phyloP scores from a whole-genome alignment of 1,139 yeast species.

The Nakaseomyces bracarensis region DNA sequence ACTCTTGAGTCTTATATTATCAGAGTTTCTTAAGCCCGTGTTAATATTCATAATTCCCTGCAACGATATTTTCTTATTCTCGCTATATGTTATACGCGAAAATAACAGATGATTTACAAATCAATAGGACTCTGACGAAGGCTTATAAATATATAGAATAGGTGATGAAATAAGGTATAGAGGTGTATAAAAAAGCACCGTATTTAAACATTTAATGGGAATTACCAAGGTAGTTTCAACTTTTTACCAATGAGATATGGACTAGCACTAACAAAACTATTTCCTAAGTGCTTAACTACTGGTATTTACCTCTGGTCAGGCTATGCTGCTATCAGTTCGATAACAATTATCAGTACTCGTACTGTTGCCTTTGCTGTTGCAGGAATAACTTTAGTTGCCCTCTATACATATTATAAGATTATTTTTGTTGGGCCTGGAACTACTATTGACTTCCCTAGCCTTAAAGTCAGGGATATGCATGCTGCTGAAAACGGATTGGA shows the following conservation, averaged over 20 bases:
- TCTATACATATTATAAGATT: slow-evolving; percentile 47
- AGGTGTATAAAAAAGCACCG: too few relatives aligned
- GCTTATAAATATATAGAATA: too few relatives aligned
- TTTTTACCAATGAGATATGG: neutral
- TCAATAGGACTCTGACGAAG: too few relatives aligned
- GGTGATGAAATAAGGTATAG: too few relatives aligned
- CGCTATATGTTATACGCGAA: too few relatives aligned
- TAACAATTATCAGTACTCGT: slow-evolving; percentile 13
- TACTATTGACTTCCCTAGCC: slow-evolving; percentile 45
- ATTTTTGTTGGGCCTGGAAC: slow-evolving; percentile 55
- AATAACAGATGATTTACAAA: too few relatives aligned
- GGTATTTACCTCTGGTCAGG: slow-evolving; percentile 22
- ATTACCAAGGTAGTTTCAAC: too few relatives aligned
- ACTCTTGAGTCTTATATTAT: too few relatives aligned
- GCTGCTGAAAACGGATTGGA: slow-evolving; percentile 29
- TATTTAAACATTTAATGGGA: too few relatives aligned
- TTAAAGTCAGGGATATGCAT: slow-evolving; percentile 28
- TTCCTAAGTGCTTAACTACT: slow-evolving; percentile 23
- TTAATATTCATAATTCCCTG: too few relatives aligned
- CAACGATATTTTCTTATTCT: too few relatives aligned
- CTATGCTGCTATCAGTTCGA: slow-evolving; percentile 14
- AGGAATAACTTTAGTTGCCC: slow-evolving; percentile 11
- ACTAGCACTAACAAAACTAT: slow-evolving; percentile 9
- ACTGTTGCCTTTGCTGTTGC: slow-evolving; percentile 9
- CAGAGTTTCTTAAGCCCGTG: too few relatives aligned